A percentile compares a stretch with the other conserved stretches of the same genome.
Conservation (phyloP, 768 basidiomycete species). For the Kwoniella botswanensis region DNA sequence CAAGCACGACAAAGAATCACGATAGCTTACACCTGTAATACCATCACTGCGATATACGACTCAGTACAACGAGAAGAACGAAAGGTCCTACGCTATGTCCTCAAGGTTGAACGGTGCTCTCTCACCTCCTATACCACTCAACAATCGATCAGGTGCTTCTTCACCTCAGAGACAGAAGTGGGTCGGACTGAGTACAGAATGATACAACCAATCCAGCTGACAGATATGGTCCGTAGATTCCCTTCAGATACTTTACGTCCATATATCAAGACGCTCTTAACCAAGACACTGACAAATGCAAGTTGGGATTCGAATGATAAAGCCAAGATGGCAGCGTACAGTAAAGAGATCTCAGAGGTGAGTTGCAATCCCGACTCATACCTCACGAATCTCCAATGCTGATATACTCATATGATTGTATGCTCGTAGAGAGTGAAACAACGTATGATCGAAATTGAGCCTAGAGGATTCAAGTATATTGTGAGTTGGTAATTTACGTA, state of each 20-base stretch:
- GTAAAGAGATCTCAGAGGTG: slow-evolving; percentile 51
- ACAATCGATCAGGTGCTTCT: slow-evolving; percentile 19
- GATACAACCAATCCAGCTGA: not conserved
- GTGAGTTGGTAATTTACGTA: slow-evolving; percentile 23
- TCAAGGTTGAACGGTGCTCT: slow-evolving; percentile 26
- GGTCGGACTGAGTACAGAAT: not conserved
- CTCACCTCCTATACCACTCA: slow-evolving; percentile 19
- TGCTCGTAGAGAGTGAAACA: slow-evolving; percentile 41
- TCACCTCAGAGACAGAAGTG: slow-evolving; percentile 28
- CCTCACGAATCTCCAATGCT: not conserved
- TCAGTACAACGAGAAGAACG: no score
- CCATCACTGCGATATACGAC: no score
- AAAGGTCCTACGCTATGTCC: slow-evolving; percentile 6
- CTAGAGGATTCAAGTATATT: slow-evolving; percentile 52
- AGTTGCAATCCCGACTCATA: slow-evolving; percentile 1
- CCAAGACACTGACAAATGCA: slow-evolving; percentile 29
- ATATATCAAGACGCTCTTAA: slow-evolving; percentile 37
- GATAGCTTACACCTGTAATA: no score
- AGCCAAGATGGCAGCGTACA: slow-evolving; percentile 30
- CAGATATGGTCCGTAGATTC: slow-evolving; percentile 62
- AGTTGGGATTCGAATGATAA: slow-evolving; percentile 43
- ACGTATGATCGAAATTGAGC: slow-evolving; percentile 50
- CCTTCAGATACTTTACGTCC: slow-evolving; percentile 43
- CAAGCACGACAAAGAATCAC: no score
- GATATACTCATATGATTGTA: not conserved